Evolutionary conservation across 192 early-diverging fungal species (phyloP).

Genomic region (Backusella mclennaniae): DNA sequence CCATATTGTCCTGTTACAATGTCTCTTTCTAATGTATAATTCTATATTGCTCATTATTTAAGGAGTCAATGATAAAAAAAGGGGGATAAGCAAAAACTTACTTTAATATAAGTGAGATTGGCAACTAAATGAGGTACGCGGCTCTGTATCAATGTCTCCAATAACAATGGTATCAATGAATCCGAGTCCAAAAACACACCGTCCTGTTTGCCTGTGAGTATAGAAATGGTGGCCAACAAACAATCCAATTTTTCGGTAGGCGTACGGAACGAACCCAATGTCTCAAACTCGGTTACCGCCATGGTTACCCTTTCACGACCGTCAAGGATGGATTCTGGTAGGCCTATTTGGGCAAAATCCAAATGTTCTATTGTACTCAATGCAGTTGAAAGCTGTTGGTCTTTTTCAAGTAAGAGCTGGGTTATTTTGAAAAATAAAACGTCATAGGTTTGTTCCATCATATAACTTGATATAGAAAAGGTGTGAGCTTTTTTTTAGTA

Average conservation of each 20-base stretch:
- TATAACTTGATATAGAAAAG: conserved; percentile 29
- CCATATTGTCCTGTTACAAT: conserved; percentile 41
- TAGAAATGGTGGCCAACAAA: conserved; percentile 35
- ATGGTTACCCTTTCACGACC: conserved; percentile 28
- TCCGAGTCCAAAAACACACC: conserved; percentile 33
- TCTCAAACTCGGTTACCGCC: conserved; percentile 43
- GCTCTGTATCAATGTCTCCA: conserved; percentile 45
- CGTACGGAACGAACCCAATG: conserved; percentile 44
- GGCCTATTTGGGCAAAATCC: conserved; percentile 47
- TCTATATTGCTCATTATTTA: conserved; percentile 13
- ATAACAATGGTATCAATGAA: conserved; percentile 45
- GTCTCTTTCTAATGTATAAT: conserved; percentile 44
- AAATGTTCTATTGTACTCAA: conserved; percentile 31
- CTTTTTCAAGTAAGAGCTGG: conserved; percentile 33
- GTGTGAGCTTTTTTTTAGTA: background rate
- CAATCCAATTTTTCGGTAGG: conserved; percentile 49
- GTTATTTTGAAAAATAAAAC: conserved; percentile 54
- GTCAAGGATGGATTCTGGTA: conserved; percentile 37
- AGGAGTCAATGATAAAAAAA: background rate
- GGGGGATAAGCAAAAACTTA: background rate
- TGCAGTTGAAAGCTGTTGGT: conserved; percentile 37
- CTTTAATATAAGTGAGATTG: conserved; percentile 49
- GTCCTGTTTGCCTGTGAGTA: conserved; percentile 11
- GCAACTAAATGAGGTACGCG: conserved; percentile 44
- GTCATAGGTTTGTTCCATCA: conserved; percentile 57